phyloP scores from a whole-genome alignment of 768 basidiomycete species.

The Phanerodontia chrysosporium region DNA sequence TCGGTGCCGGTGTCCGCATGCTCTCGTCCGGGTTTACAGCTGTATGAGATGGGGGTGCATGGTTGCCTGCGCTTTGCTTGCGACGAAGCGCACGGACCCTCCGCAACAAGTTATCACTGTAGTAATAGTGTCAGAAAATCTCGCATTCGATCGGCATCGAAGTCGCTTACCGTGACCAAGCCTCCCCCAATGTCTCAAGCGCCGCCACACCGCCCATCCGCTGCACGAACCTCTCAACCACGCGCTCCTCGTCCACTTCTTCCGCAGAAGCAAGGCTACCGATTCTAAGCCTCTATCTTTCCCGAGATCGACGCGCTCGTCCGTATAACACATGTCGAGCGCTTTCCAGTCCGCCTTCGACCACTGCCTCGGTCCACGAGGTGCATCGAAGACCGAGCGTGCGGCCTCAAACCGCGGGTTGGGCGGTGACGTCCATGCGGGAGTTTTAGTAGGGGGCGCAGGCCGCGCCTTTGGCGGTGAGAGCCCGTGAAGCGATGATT shows the following conservation, averaged over 20 bases:
- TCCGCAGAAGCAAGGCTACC: conserved; percentile 46
- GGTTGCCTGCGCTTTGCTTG: conserved; percentile 54
- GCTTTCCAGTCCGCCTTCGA: conserved; percentile 75
- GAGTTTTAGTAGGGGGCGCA: neutral
- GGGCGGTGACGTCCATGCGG: conserved; percentile 9
- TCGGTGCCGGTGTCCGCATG: conserved; percentile 42
- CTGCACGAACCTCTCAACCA: conserved; percentile 56
- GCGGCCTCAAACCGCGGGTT: neutral
- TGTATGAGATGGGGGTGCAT: conserved; percentile 46
- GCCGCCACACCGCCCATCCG: conserved; percentile 41
- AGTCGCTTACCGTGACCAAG: conserved; percentile 54
- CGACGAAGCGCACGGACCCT: conserved; percentile 53
- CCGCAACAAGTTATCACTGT: conserved; percentile 47
- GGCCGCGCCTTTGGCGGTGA: neutral
- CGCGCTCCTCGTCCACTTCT: conserved; percentile 47
- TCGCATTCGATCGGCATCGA: neutral
- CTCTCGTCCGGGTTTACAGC: conserved; percentile 33
- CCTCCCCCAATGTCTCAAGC: conserved; percentile 37
- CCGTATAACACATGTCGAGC: conserved; percentile 75
- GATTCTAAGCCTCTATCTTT: conserved; percentile 11
- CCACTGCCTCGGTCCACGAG: conserved; percentile 42
- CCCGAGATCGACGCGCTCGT: conserved; percentile 53
- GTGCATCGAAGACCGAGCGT: neutral
- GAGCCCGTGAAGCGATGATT: conserved; percentile 8
- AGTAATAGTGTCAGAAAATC: conserved; percentile 1